Evolutionary conservation across 2,329 filamentous ascomycete species (phyloP), one percentile per base, ranked within the genome.

Genomic region (Knoxdaviesia proteae): DNA sequence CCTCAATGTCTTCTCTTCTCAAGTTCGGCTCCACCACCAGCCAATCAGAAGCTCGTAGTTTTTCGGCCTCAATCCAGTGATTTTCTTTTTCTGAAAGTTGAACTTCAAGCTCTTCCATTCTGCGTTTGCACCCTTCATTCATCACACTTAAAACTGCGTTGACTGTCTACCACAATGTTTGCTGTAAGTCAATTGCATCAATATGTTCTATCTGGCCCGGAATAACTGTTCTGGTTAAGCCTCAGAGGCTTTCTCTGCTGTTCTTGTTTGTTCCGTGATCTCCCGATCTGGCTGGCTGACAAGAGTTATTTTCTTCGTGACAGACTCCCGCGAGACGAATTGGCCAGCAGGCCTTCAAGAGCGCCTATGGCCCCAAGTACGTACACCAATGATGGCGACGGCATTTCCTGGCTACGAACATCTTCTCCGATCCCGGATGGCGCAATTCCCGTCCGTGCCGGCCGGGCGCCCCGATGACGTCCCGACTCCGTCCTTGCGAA

Each of bases 291-390:
- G 36, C 36, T 11, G 36, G 36, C n/a, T 8, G 11, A 30, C n/a
- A 20, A 38, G 31, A 29, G 20, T 30, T 30, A 30, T 38, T 30
- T 38, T 38, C 7, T 38, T 29, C 31, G 10, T 5, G 31, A 45
- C 51, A 72, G 68, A 63, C 63, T 57, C 61, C 61, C 53, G 20
- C 20, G 20, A 20, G 20, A 20, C 20, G 20, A 20, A 20, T 20
- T 20, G 20, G 20, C 20, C 20, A 20, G 20, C 20, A 20, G 20
- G 45, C 57, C 48, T 78, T 75, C 67, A 69, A 68, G 62, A 77
- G 71, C 61, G 62, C 67, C 50, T 77, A 73, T 57, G 74, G 72
- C 56, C 75, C 75, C 42, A 78, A 76, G 75, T 79, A 71, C 61
- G 57, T 56, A 47, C 11, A 11, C 8, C 34, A 35, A 31, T 36